A percentile compares a stretch with the other conserved stretches of the same genome.
phyloP scores from a whole-genome alignment of 1,284 basidiomycete genomes.

The Microbotryum saponariae region DNA sequence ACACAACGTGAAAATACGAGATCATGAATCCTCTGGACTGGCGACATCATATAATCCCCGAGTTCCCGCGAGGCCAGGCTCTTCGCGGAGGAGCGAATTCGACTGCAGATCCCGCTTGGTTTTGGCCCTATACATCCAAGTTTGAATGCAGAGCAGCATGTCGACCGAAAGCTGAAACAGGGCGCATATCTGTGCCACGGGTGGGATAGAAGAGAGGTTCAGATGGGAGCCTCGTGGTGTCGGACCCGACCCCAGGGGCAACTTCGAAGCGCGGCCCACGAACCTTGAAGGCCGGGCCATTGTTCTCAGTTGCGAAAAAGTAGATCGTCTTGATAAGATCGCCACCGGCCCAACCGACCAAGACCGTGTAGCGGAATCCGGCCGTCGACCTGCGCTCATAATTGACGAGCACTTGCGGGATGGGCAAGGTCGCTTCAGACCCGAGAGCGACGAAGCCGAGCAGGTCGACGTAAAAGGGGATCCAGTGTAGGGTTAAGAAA shows the following conservation, averaged over 20 bases:
- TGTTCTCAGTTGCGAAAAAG: slow-evolving; percentile 44
- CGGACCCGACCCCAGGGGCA: not conserved
- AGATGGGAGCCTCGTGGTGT: not conserved
- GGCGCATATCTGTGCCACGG: slow-evolving; percentile 36
- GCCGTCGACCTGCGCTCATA: slow-evolving; percentile 45
- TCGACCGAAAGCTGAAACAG: slow-evolving; percentile 40
- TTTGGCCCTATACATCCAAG: slow-evolving; percentile 36
- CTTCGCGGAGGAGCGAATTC: no score
- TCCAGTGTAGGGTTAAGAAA: slow-evolving; percentile 35
- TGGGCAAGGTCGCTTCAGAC: slow-evolving; percentile 48
- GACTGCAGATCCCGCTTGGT: slow-evolving; percentile 34
- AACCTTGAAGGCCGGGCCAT: slow-evolving; percentile 46
- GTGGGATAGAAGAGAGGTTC: slow-evolving; percentile 6
- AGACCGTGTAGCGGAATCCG: slow-evolving; percentile 46
- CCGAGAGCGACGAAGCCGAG: slow-evolving; percentile 48
- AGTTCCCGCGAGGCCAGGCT: no score
- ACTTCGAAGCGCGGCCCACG: slow-evolving; percentile 32
- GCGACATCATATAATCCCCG: no score
- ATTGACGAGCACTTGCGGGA: slow-evolving; percentile 49
- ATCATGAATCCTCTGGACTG: no score
- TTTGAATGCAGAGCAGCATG: slow-evolving; percentile 37
- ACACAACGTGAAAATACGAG: no score
- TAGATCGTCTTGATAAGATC: slow-evolving; percentile 34
- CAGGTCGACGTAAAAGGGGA: slow-evolving; percentile 35
- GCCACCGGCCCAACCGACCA: slow-evolving; percentile 45